Evolutionary conservation across 2,329 filamentous ascomycete species (phyloP).

Genomic region (Rutstroemia sp.): DNA sequence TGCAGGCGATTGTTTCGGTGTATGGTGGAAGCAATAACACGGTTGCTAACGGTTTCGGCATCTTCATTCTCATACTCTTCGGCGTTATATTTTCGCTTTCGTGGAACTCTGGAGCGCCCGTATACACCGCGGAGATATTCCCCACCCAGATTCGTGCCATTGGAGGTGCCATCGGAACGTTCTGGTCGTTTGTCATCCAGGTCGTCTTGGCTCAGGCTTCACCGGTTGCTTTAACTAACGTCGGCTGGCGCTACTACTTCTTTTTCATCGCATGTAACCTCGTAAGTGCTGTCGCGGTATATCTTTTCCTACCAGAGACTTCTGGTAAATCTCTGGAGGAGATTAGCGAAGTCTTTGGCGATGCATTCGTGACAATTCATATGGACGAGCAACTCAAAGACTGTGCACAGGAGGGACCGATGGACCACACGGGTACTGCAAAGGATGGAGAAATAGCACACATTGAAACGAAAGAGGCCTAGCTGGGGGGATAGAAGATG

Average conservation of each 20-base stretch:
- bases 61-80: constrained; percentile 7
- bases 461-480: too few relatives aligned
- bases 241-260: constrained; percentile 10
- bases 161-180: constrained; percentile 9
- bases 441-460: too few relatives aligned
- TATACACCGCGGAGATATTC: constrained; percentile 14
- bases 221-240: constrained; percentile 2
- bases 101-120: constrained; percentile 4
- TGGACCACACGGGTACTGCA: too few relatives aligned
- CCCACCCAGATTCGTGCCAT: constrained; percentile 10
- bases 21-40: too few relatives aligned
- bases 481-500: too few relatives aligned
- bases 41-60: constrained; percentile 1
- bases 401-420: too few relatives aligned
- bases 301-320: too few relatives aligned
- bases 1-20: too few relatives aligned
- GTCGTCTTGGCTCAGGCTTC: constrained; percentile 1
- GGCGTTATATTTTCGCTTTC: constrained; percentile 4
- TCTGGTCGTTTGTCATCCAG: not conserved
- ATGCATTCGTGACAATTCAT: too few relatives aligned
- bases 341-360: too few relatives aligned
- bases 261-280: constrained; percentile 9
- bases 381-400: too few relatives aligned
- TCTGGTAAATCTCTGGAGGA: too few relatives aligned
- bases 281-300: not conserved